Evolutionary conservation across 768 basidiomycete genomes (phyloP).

Genomic region (Tylopilus plumbeoviolaceoides): DNA sequence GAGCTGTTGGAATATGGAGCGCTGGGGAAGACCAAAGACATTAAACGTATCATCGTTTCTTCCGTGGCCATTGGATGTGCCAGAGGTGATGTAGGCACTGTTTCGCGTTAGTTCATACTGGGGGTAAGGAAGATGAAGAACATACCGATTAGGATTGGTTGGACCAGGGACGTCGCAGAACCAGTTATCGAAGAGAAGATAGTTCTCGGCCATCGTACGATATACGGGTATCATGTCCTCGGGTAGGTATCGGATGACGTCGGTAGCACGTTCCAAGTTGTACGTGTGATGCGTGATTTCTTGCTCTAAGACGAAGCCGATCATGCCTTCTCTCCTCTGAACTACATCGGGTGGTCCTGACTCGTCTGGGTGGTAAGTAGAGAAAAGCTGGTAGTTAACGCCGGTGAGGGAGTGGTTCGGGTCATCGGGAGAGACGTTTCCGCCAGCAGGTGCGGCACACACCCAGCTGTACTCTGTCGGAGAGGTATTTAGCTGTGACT

Average conservation of each 20-base stretch:
- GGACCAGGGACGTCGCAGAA: conserved; percentile 26
- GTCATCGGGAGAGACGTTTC: conserved; percentile 23
- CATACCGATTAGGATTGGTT: conserved; percentile 25
- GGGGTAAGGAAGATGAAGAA: background rate
- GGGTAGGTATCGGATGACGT: conserved; percentile 19
- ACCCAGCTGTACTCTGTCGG: conserved; percentile 7
- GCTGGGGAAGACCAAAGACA: conserved; percentile 21
- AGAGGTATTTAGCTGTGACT: conserved; percentile 13
- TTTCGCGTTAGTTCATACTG: background rate
- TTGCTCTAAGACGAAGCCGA: conserved; percentile 22
- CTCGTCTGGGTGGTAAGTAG: conserved; percentile 21
- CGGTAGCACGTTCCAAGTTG: conserved; percentile 14
- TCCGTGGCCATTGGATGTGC: conserved; percentile 25
- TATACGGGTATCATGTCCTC: conserved; percentile 24
- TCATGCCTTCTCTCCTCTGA: conserved; percentile 11
- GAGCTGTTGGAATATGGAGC: conserved; percentile 27
- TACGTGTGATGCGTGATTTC: conserved; percentile 10
- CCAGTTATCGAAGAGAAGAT: conserved; percentile 22
- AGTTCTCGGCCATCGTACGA: conserved; percentile 24
- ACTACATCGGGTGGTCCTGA: background rate
- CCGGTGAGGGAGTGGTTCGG: conserved; percentile 25
- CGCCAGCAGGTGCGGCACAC: conserved; percentile 15
- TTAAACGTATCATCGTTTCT: conserved; percentile 13
- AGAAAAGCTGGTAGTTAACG: conserved; percentile 23
- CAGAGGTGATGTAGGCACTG: conserved; percentile 26